Evolutionary conservation across 495 filamentous ascomycete genomes (phyloP), one percentile per base, ranked within the genome.

Genomic region (Staphylotrichum tortipilum): DNA sequence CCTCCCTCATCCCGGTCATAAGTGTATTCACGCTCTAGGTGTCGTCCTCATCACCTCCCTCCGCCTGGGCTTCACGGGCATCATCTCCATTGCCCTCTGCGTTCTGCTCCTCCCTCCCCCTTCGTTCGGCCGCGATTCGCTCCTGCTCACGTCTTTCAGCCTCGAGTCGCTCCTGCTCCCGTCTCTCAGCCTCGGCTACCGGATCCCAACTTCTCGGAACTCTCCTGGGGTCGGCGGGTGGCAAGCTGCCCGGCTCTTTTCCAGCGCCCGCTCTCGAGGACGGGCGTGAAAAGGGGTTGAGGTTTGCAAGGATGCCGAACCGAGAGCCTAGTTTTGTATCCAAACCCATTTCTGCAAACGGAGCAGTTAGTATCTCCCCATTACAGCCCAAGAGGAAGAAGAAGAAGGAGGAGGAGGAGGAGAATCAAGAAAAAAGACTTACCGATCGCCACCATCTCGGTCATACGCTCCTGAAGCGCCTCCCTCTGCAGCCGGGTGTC

Each of bases 401-500:
- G 15, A 41, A 31, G 12, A 24, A 26, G n/a, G 6, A 17, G 18
- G 11, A 18, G 24, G 9, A 35, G n/a, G n/a, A n/a, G n/a, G n/a
- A 15, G 7, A 31, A 28, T 19, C 3, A 19, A 40, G 12, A 31
- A 22, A n/a, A 33, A 24, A 35, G 19, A 56, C 57, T 38, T 18
- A 61, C 61, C 47, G 14, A 19, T 18, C 36, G 46, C 28, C 19
- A 48, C 50, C 44, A 44, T 29, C 8, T 42, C 22, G 3, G 48
- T 50, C 34, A 59, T 52, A 2, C 50, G 23, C 23, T 47, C 35
- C 49, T 56, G 46, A 8, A 65, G 31, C 24, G 10, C 22, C 38
- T 42, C 42, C 46, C 46, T 19, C 53, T 65, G 60, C 34, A 28
- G 10, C 17, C 28, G 24, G 26, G 62, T 65, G 36, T 65, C 62